Percentiles rank a stretch among this genome's conserved stretches.
Conservation (phyloP, 805 yeast genomes). For the Candida awuae region DNA sequence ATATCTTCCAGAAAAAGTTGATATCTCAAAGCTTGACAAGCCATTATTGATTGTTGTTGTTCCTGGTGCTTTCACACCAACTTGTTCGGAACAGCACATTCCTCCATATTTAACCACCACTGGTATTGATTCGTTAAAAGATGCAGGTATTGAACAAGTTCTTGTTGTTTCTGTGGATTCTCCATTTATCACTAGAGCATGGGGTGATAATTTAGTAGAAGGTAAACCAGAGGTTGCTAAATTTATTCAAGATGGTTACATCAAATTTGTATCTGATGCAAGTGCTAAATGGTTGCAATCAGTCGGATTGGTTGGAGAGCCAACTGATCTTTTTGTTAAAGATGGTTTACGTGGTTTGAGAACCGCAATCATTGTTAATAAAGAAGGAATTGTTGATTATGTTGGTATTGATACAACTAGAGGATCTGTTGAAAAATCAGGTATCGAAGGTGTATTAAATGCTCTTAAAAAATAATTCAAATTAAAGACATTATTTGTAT, state of each 20-base stretch:
- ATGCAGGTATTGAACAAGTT: conserved; percentile 33
- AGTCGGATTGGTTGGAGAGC: conserved; percentile 11
- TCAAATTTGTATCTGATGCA: conserved; percentile 51
- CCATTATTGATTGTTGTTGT: conserved; percentile 34
- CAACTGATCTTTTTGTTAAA: conserved; percentile 9
- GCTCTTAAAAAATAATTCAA: background rate
- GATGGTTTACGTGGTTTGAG: conserved; percentile 30
- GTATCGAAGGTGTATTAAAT: conserved; percentile 12
- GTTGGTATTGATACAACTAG: conserved; percentile 36
- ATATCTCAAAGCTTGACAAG: background rate
- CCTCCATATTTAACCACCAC: conserved; percentile 32
- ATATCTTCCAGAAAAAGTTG: conserved; percentile 6
- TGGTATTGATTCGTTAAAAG: conserved; percentile 27
- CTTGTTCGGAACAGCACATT: conserved; percentile 38
- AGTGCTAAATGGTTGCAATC: conserved; percentile 19
- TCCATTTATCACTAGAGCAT: conserved; percentile 36
- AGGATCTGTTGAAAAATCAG: conserved; percentile 19
- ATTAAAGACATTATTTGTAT: background rate
- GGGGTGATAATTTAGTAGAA: conserved; percentile 41
- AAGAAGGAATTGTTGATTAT: conserved; percentile 25
- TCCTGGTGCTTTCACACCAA: conserved; percentile 46
- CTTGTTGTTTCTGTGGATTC: conserved; percentile 35
- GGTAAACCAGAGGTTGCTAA: conserved; percentile 13
- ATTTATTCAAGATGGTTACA: conserved; percentile 14
- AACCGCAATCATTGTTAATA: conserved; percentile 62